Base-by-base conservation (phyloP, 805 yeast genomes). In the Trichomonascus vanleenenianus region DNA sequence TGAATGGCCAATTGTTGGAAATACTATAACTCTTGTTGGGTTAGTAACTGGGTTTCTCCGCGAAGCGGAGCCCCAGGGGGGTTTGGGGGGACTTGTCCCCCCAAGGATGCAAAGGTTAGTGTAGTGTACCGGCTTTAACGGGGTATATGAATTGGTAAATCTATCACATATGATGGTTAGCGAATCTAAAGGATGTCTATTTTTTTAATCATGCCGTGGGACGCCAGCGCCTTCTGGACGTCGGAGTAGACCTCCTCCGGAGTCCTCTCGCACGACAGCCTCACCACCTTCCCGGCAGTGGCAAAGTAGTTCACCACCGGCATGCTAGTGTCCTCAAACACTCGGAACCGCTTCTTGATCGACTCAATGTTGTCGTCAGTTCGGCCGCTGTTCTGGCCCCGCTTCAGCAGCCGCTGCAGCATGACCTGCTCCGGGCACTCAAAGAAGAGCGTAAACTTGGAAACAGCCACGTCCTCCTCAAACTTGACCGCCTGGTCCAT, bases 401-500 rank as follows among this genome's bases (percentile, higher is more conserved):
- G 39, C 30, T 36, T 14, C 30, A 30, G 27, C 27, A 36, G 6
- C 3, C 45, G 45, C 41, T 36, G 15, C 34, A 87, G 72, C 96
- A 91, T 86, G 43, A 85, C 84, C 78, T 70, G 49, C 86, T 81
- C 62, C 72, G 81, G 56, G 18, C 45, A 43, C 22, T 43, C 45
- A 19, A 43, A 36, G 22, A 34, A 43, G 14, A 43, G 40, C 10
- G 41, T 36, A 19, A 36, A 30, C 47, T 54, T 56, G 36, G 30
- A 16, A 14, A 36, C 54, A 5, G 60, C 56, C 6, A 61, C 60
- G 66, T 56, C 76, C 70, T 81, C 75, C 65, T 87, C 96, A 61
- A 87, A 87, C 14, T 86, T 82, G 22, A 81, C 45, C 0, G 95
- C 95, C 65, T 88, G 96, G 64, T 87, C 96, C 95, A 88, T 86